phyloP scores from a whole-genome alignment of 2,329 filamentous ascomycete species.

The Plectosphaerella plurivora region DNA sequence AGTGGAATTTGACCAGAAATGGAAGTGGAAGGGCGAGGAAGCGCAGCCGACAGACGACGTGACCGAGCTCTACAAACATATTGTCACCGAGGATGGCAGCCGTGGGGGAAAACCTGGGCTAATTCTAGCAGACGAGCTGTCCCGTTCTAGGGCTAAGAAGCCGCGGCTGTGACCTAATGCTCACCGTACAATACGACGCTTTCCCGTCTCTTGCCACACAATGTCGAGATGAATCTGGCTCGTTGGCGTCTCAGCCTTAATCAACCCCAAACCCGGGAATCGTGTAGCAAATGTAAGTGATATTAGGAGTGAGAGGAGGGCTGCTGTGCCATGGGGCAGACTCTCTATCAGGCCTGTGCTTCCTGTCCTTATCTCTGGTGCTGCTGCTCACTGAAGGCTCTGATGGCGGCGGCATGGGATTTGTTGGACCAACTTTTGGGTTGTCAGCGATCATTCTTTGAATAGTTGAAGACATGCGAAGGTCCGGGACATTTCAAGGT shows the following conservation, averaged over 20 bases:
- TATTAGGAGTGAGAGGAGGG: too few relatives aligned
- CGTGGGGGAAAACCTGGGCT: conserved; percentile 43
- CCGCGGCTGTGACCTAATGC: conserved; percentile 9
- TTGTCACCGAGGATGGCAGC: conserved; percentile 50
- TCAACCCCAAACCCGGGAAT: background rate
- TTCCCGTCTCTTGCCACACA: background rate
- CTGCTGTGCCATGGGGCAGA: too few relatives aligned
- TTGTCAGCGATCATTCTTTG: background rate
- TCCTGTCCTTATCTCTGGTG: background rate
- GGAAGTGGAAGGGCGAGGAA: conserved; percentile 54
- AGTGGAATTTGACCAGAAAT: conserved; percentile 50
- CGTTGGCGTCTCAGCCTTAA: background rate
- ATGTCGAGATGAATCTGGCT: too few relatives aligned
- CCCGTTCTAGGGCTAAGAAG: background rate
- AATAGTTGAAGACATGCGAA: too few relatives aligned
- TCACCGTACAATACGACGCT: background rate
- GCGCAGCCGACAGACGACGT: conserved; percentile 32
- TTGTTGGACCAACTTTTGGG: background rate
- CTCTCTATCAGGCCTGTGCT: too few relatives aligned
- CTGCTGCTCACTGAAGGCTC: background rate
- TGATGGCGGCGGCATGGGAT: background rate
- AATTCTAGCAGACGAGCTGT: conserved; percentile 39
- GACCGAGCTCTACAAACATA: conserved; percentile 27
- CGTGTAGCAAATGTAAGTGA: too few relatives aligned
- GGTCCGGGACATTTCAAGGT: background rate